Conservation (phyloP, 176 grass and related monocot species). For the Bonia amplexicaulis region DNA sequence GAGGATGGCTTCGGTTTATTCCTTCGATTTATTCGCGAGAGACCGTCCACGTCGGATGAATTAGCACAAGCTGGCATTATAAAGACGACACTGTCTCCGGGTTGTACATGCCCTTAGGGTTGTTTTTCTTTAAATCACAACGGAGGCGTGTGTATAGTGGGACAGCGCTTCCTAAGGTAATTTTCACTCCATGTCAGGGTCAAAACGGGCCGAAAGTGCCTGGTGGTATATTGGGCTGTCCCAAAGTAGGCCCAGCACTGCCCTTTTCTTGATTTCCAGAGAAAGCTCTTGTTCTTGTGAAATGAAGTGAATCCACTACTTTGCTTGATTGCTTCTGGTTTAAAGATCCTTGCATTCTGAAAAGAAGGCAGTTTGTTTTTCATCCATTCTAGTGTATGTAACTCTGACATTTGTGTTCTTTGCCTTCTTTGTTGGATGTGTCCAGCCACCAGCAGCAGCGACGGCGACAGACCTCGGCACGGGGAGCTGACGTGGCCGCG, state of each 20-base stretch:
- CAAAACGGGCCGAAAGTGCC: not conserved
- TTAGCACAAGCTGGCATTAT: too few species aligned
- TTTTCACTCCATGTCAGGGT: not conserved
- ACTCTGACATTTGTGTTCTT: not conserved
- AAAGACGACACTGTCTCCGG: too few species aligned
- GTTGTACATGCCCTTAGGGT: too few species aligned
- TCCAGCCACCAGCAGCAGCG: constrained; percentile 22
- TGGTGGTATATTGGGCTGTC: not conserved
- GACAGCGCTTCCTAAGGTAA: too few species aligned
- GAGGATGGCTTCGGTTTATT: too few species aligned
- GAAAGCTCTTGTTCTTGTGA: not conserved
- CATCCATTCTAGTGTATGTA: not conserved
- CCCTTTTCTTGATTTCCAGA: not conserved
- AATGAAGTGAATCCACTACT: not conserved
- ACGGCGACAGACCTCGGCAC: not conserved
- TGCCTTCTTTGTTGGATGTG: not conserved
- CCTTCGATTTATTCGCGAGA: too few species aligned
- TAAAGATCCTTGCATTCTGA: not conserved
- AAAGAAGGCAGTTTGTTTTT: not conserved
- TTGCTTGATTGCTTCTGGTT: not conserved
- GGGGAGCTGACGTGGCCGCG: constrained; percentile 65
- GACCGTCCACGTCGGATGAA: too few species aligned
- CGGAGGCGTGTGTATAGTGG: too few species aligned
- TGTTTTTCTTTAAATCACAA: too few species aligned
- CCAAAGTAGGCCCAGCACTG: not conserved